Conservation (phyloP, 2,329 filamentous ascomycete genomes). For the Emergomyces orientalis region DNA sequence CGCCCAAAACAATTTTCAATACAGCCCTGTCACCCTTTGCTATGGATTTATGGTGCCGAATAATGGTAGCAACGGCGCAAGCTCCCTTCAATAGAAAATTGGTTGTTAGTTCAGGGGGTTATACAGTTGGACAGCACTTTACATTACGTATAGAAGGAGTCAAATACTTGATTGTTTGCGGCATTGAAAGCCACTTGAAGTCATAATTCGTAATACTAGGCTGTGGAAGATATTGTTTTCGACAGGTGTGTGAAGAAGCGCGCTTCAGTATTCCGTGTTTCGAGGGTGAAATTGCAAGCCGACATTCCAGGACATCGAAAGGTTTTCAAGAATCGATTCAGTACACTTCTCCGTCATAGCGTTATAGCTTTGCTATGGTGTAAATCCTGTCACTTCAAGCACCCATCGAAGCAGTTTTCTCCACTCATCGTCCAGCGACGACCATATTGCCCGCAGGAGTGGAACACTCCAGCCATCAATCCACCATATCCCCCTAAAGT, state of each 20-base stretch:
- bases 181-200: background rate
- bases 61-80: background rate
- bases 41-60: background rate
- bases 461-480: slow-evolving; percentile 55
- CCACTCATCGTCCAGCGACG: slow-evolving; percentile 22
- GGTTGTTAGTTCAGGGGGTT: background rate
- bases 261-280: background rate
- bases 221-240: background rate
- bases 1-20: background rate
- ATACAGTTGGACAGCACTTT: background rate
- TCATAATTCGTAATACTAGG: background rate
- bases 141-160: background rate
- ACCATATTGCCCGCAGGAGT: slow-evolving; percentile 52
- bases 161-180: too few species aligned
- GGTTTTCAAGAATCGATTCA: background rate
- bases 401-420: slow-evolving; percentile 26
- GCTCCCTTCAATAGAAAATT: background rate
- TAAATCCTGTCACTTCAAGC: slow-evolving; percentile 26
- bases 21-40: background rate
- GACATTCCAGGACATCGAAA: background rate
- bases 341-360: background rate
- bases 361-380: background rate
- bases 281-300: background rate
- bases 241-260: background rate
- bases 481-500: slow-evolving; percentile 59